A percentile compares a stretch with the other conserved stretches of the same genome.
Conservation (phyloP, 495 filamentous ascomycete species). For the Paragyromitra xinjiangensis region DNA sequence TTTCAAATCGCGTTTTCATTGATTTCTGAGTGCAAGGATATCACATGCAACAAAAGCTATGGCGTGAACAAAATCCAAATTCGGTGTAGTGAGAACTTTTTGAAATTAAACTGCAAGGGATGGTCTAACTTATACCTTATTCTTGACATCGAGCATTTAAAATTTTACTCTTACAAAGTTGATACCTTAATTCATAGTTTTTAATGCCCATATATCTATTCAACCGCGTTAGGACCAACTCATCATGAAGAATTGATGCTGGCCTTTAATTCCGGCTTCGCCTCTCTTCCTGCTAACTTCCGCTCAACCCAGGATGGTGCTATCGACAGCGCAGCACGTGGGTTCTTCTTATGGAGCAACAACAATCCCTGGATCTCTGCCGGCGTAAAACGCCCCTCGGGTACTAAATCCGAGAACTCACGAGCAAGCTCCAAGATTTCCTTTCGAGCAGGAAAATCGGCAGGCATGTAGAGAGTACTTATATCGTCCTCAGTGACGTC, state of each 20-base stretch:
- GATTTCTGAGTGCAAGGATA: too few species aligned
- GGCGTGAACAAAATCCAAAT: too few species aligned
- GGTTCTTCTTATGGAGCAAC: conserved; percentile 69
- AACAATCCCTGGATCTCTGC: conserved; percentile 76
- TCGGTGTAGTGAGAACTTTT: too few species aligned
- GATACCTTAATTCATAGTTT: background rate
- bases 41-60: too few species aligned
- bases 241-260: conserved; percentile 31
- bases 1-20: too few species aligned
- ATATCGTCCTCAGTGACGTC: conserved; percentile 59
- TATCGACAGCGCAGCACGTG: conserved; percentile 65
- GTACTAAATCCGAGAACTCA: conserved; percentile 63
- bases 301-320: conserved; percentile 66
- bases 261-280: conserved; percentile 58
- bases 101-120: background rate
- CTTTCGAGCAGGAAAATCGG: conserved; percentile 42
- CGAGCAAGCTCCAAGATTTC: conserved; percentile 61
- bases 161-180: background rate
- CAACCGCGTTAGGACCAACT: background rate
- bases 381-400: conserved; percentile 66
- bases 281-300: conserved; percentile 61
- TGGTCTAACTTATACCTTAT: background rate
- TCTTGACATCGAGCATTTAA: too few species aligned
- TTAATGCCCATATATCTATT: background rate
- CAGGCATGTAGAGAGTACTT: conserved; percentile 40